Base-by-base conservation (phyloP, 345 rosid genomes). In the Moricandia arvensis region DNA sequence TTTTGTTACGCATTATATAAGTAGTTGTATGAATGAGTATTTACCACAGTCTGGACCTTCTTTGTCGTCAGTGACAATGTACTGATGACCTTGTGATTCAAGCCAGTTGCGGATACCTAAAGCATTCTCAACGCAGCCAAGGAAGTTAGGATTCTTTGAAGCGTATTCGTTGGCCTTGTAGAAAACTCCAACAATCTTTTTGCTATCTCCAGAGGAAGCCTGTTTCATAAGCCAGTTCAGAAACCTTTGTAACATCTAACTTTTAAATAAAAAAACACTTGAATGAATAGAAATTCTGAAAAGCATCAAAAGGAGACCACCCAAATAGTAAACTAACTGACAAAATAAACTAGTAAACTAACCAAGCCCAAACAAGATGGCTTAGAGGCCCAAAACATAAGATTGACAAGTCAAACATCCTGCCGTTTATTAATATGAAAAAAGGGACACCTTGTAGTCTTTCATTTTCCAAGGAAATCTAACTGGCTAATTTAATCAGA, bases 171-270 rank as follows among this genome's bases (percentile, higher is more conserved):
- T 83, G 70, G 87, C 98, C 85, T 94, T 94, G 88, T 94, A 94
- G 83, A 94, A 94, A 60, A 94, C 98, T 3, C 98, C 98, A 55
- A 91, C 97, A 31, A 94, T 91, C 86, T 94, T 94, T 76, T 90
- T 90, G 86, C 89, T 87, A n/a, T 78, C 81, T 38, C 85, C 93
- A 5, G 91, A 62, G 73, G 95, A 84, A 69, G 91, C 89, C 96
- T 90, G 86, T 72, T 33, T 59, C 76, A 68, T 34, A 38, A 58
- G 33, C 37, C 35, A 75, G 38, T 29, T 62, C 49, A 59, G 7
- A 6, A 71, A 55, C 16, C 31, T 58, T 15, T 41, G 13, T 24
- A 4, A 49, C 13, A 54, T 47, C 7, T 8, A 47, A 47, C 18
- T 5, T 7, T n/a, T 47, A n/a, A 47, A 13, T 47, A 47, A n/a